Conservation (phyloP, 148 eudicot species). For the Oxyria digyna region DNA sequence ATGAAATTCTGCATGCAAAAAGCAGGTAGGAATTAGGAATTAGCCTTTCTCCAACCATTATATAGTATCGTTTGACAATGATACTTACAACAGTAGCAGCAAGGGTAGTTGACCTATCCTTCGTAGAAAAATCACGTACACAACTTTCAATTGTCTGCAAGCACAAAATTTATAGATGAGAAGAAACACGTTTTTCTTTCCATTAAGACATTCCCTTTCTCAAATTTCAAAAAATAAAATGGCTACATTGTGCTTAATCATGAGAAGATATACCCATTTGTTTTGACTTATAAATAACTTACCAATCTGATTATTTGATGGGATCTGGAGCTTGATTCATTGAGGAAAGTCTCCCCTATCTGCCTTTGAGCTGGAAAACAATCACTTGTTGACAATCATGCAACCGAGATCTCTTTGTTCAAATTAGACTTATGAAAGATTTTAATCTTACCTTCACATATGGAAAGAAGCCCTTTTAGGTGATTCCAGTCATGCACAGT, state of each 20-base stretch:
- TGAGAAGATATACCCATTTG: background rate
- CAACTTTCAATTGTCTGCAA: slow-evolving; percentile 91
- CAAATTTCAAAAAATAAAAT: background rate
- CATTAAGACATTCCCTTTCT: background rate
- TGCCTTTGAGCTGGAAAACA: slow-evolving; percentile 86
- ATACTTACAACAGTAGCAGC: slow-evolving; percentile 75
- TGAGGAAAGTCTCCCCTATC: slow-evolving; percentile 77
- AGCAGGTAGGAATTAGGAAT: background rate
- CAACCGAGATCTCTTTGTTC: background rate
- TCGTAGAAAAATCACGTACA: slow-evolving; percentile 42
- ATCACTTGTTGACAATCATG: slow-evolving; percentile 4
- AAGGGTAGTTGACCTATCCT: slow-evolving; percentile 58
- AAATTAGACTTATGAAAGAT: background rate
- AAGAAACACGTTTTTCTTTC: background rate
- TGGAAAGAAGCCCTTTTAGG: slow-evolving; percentile 69
- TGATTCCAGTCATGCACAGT: slow-evolving; percentile 70
- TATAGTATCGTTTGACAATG: background rate
- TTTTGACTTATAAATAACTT: slow-evolving; percentile 12
- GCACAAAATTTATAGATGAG: slow-evolving; percentile 2
- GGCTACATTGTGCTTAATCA: background rate
- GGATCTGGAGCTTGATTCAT: slow-evolving; percentile 91
- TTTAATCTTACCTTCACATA: slow-evolving; percentile 59
- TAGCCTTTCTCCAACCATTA: background rate
- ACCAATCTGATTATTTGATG: slow-evolving; percentile 98
- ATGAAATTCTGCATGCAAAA: slow-evolving; percentile 56